Percentiles rank a stretch among this genome's conserved stretches.
Conservation (phyloP, 768 basidiomycete species). For the Serpula lacrymans region DNA sequence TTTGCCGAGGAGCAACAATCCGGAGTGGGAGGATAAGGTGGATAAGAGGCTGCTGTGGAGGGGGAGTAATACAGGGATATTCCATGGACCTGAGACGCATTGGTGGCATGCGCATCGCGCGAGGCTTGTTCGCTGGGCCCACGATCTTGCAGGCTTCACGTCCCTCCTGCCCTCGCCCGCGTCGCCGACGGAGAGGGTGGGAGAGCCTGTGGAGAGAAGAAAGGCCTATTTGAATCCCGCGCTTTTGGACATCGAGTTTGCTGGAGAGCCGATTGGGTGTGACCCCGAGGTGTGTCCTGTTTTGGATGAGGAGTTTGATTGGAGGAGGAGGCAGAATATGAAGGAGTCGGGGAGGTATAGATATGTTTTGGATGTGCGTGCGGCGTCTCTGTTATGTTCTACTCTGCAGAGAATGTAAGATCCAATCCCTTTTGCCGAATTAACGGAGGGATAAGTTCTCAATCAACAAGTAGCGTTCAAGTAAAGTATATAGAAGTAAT, state of each 20-base stretch:
- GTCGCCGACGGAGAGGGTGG: conserved; percentile 27
- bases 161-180: conserved; percentile 33
- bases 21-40: conserved; percentile 60
- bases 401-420: no score
- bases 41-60: conserved; percentile 66
- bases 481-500: no score
- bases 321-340: conserved; percentile 38
- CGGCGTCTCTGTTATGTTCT: no score
- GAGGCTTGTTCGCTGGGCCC: conserved; percentile 38
- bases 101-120: conserved; percentile 50
- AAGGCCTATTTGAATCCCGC: conserved; percentile 45
- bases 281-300: conserved; percentile 36
- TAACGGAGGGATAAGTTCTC: no score
- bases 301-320: conserved; percentile 44
- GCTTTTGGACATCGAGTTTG: conserved; percentile 53
- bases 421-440: no score
- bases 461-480: no score
- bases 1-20: conserved; percentile 44
- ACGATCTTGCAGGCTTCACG: conserved; percentile 32
- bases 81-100: conserved; percentile 30
- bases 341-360: conserved; percentile 50
- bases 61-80: conserved; percentile 64
- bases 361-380: conserved; percentile 48
- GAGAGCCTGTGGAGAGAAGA: conserved; percentile 24
- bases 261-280: conserved; percentile 41